Percentiles rank a stretch among this genome's conserved stretches.
These are phyloP conservation scores for Trichoderma atrobrunneum DNA, from an alignment of 2,329 filamentous ascomycete genomes.

Conservation along the genomic window DNA sequence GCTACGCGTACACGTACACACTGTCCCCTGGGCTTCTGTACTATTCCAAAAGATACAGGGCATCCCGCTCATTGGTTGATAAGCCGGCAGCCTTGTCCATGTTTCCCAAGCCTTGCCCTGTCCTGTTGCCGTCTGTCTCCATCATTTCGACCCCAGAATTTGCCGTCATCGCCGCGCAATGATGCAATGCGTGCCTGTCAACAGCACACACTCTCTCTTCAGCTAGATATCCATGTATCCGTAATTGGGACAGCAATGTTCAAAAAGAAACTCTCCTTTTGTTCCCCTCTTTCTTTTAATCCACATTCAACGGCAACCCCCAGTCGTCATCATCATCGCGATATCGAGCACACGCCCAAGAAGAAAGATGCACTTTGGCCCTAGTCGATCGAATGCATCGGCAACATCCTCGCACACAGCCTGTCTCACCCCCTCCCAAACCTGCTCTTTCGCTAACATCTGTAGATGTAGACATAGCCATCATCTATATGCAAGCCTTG, in stretches of 20 bases:
- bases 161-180: background rate
- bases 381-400: conserved; percentile 9
- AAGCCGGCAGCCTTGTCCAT: background rate
- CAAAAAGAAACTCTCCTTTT: background rate
- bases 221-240: background rate
- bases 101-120: background rate
- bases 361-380: background rate
- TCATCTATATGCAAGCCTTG: background rate
- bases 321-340: background rate
- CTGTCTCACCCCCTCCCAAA: background rate
- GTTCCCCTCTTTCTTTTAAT: background rate
- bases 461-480: background rate
- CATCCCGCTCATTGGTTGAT: background rate
- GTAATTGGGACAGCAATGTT: background rate
- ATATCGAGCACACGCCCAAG: conserved; percentile 6
- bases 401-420: background rate
- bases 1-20: background rate
- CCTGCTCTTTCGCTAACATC: background rate
- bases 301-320: background rate
- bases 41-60: background rate
- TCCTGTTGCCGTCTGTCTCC: background rate
- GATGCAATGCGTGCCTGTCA: background rate
- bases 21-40: background rate
- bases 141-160: background rate
- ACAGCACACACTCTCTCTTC: background rate